Base-by-base conservation (phyloP, 805 yeast genomes). In the Kluyveromyces wickerhamii region DNA sequence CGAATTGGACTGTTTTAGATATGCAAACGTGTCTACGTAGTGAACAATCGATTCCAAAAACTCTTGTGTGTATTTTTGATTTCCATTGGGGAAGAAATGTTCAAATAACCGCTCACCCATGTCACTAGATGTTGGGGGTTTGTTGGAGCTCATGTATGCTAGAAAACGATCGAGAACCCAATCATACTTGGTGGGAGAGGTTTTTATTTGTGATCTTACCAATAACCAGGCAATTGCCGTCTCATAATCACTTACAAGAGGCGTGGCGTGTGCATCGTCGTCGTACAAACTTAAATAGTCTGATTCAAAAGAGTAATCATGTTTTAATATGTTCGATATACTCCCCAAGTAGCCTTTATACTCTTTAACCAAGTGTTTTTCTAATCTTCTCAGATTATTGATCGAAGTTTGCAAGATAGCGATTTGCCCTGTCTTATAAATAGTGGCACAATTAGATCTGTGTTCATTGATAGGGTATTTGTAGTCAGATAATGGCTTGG, bases 361-460 rank as follows among this genome's bases (percentile, higher is more conserved):
- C 3, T 62, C 57, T 3, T 53, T 57, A 16, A 80, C 42, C 28
- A 71, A 37, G 2, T 47, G 47, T 48, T 77, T 79, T 45, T 81
- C 87, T 1, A 53, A 24, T 13, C 54, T 51, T 44, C 71, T 76
- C 36, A 76, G 55, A 20, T 54, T 55, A 26, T 66, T 63, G 5
- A 74, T 49, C 0, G 74, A 52, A 6, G 55, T 39, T 28, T 65
- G 68, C 27, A 72, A 65, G 3, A 79, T 62, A 1, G 53, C 43
- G 25, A 55, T 57, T 47, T 81, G 88, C 0, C 74, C 67, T 4
- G 52, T 43, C 39, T 69, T 60, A 49, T 80, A 81, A 2, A 59
- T 52, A 14, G 49, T 51, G 6, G 74, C 71, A 25, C 37, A 60
- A 40, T 14, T 29, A 13, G 19, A 34, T 34, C 50, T 54, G 36